Conservation (phyloP, 73 alveolate species). For the Symbiodinium natans region DNA sequence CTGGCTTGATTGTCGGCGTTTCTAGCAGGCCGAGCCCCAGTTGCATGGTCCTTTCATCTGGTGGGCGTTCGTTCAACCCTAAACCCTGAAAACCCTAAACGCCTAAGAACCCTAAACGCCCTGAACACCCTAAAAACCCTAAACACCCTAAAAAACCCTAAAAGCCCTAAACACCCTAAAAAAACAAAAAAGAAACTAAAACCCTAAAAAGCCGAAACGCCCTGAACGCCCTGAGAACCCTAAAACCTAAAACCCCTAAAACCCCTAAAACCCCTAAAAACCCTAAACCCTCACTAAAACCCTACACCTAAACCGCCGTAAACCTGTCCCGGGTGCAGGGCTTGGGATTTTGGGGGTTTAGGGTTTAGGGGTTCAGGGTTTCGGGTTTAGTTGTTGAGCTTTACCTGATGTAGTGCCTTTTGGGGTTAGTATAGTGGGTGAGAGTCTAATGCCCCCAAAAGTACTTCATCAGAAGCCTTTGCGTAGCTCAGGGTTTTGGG, state of each 20-base stretch:
- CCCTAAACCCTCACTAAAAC: not conserved
- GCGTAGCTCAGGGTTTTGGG: too few species aligned
- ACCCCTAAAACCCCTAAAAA: not conserved
- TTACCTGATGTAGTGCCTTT: too few species aligned
- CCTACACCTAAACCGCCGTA: not conserved
- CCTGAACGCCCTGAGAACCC: not conserved
- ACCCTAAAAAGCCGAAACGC: not conserved
- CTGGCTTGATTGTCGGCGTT: not conserved
- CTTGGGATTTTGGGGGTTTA: too few species aligned
- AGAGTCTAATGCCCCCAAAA: too few species aligned
- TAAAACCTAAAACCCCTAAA: not conserved
- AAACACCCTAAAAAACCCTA: not conserved
- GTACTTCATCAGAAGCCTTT: too few species aligned
- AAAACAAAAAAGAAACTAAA: not conserved
- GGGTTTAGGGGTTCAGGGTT: not conserved
- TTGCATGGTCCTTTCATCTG: not conserved
- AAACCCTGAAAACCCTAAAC: not conserved
- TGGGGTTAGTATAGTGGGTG: too few species aligned
- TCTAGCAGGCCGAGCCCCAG: not conserved
- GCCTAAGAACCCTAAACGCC: not conserved
- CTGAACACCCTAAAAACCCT: not conserved
- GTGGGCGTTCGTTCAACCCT: not conserved
- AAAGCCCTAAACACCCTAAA: too few species aligned
- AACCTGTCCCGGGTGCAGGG: not conserved
- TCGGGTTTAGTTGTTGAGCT: too few species aligned